Evolutionary conservation across 163 green algal genomes (phyloP), one percentile per base, ranked within the genome.

Genomic region (Chlorella variabilis): DNA sequence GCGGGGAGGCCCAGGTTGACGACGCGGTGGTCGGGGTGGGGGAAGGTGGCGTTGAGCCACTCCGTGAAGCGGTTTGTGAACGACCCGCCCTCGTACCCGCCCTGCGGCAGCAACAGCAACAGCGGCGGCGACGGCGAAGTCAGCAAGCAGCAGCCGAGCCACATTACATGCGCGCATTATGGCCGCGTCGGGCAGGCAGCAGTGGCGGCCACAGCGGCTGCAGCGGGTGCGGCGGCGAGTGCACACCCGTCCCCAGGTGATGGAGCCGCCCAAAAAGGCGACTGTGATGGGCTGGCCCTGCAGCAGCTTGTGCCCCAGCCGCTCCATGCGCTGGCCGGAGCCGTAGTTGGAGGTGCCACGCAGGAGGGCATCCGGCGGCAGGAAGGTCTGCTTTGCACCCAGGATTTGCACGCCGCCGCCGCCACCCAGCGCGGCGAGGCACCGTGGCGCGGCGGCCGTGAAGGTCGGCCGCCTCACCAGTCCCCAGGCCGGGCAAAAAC

Each of bases 41-140:
- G 75, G 59, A 70, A 81, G 18, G 75, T 81, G 75, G 59, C 41
- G 23, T 81, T 81, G 2, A 81, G 75, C 75, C 75, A 81, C 11
- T 45, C 61, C 0, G 41, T 54, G 61, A 81, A 81, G 2, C 75
- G 73, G 8, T n/a, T 49, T 33, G 42, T 33, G 29, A 80, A 80
- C 2, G 73, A 58, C 21, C 38, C 56, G 38, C 73, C 73, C 73
- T 80, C 73, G n/a, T 70, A 58, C 25, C 73, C 73, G 56, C 73
- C 73, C 73, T 80, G 56, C 11, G 45, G 45, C 21, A 66, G 1
- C 3, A 38, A 18, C 29, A 38, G 25, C 38, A 8, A 33, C 21
- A 56, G 62, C 9, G 34, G 61, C 31, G 33, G n/a, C n/a, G 25
- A 21, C 27, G 9, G 49, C 61, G 13, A 27, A 42, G 59, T n/a